Evolutionary conservation across 2,329 filamentous ascomycete species (phyloP), one percentile per base, ranked within the genome.

Genomic region (Penicillium sp.): DNA sequence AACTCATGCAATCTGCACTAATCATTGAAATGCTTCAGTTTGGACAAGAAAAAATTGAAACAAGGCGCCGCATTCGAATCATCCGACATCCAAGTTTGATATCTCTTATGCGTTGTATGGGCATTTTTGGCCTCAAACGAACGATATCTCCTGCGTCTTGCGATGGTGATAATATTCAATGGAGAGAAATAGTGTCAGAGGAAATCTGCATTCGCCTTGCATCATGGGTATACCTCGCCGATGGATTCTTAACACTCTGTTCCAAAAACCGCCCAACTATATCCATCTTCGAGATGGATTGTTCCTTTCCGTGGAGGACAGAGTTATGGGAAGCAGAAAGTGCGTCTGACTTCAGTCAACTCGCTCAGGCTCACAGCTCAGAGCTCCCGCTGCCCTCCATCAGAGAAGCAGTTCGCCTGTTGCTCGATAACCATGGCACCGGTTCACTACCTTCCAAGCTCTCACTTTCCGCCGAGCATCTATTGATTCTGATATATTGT

Each of bases 1-100:
- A 74, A 46, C 31, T 69, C 5, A 63, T 74, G 13, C 72, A 74
- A 53, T 69, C 67, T 35, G 71, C 71, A 15, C 62, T 74, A 1
- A 72, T 74, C 3, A 70, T 73, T 15, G 71, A 74, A 54, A 74
- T 74, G 72, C 66, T 74, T 30, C 72, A 74, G 19, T 74, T 74
- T 30, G 70, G 70, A 7, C 69, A 71, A 21, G 72, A 73, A 29
- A 67, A 68, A 46, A 61, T 70, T 44, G 63, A 67, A 47, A 72
- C 67, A 7, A 69, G 72, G 44, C 70, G 71, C 15, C 72, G 72
- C 17, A 74, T 74, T 58, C 72, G 72, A 11, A 71, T 74, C 17
- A 69, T 73, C 5, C 69, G 72, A 5, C 71, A 74, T 56, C 72
- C 72, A 17, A 72, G 71, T 56, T 47, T 74, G 17, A 68, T 74